A percentile compares a stretch with the other conserved stretches of the same genome.
These are phyloP conservation scores for Metschnikowia amazonensis DNA, from an alignment of 805 yeast genomes.

Conservation along the genomic window DNA sequence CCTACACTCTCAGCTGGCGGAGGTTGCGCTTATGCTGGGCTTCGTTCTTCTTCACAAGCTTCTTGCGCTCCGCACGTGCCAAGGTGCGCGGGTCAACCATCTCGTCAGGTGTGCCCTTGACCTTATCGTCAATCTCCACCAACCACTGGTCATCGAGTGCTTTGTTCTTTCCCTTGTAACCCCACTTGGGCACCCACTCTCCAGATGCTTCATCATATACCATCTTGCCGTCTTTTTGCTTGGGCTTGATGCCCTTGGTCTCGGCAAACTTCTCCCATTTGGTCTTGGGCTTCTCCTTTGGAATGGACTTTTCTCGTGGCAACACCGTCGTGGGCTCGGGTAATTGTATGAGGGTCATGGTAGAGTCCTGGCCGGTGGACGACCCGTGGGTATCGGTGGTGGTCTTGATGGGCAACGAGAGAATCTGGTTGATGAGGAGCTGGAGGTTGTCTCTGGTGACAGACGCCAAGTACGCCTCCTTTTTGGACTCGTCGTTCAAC, in stretches of 20 bases:
- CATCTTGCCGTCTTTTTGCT: constrained; percentile 84
- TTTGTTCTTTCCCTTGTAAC: constrained; percentile 91
- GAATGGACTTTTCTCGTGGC: constrained; percentile 95
- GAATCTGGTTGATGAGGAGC: constrained; percentile 80
- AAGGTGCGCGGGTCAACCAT: constrained; percentile 84
- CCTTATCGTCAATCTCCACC: constrained; percentile 85
- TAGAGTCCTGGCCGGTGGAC: constrained; percentile 61
- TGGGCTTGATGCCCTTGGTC: constrained; percentile 89
- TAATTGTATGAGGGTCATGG: constrained; percentile 76
- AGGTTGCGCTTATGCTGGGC: constrained; percentile 81
- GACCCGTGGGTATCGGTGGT: constrained; percentile 69
- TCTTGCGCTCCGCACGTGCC: constrained; percentile 78
- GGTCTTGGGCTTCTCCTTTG: constrained; percentile 87
- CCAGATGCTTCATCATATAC: constrained; percentile 85
- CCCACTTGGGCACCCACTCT: constrained; percentile 99
- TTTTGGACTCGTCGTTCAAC: constrained; percentile 50
- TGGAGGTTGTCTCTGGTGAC: constrained; percentile 91
- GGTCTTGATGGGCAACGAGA: constrained; percentile 83
- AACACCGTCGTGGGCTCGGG: constrained; percentile 79
- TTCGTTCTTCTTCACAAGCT: constrained; percentile 77
- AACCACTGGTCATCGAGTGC: constrained; percentile 87
- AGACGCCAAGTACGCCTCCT: constrained; percentile 60
- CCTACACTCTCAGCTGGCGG: constrained; percentile 29
- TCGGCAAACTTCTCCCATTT: constrained; percentile 97
- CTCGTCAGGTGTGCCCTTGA: constrained; percentile 49